Base-by-base conservation (phyloP, 2,329 filamentous ascomycete genomes). In the Ophiostoma ips region DNA sequence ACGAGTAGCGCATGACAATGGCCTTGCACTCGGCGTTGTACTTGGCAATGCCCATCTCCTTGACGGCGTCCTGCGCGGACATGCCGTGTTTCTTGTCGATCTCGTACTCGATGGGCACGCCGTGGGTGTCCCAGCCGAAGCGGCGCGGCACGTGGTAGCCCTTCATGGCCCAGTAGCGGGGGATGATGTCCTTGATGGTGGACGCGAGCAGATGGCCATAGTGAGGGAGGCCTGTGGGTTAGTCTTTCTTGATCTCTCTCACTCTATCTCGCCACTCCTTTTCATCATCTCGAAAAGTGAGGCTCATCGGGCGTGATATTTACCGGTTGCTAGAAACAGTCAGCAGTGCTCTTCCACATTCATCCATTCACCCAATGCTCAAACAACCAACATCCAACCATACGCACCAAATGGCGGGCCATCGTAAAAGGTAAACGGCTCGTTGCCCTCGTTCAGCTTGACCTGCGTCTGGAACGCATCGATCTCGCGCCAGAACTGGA, bases 151-250 rank as follows among this genome's bases (percentile, higher is more conserved):
- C 89, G 69, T 94, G 84, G 63, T 82, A 86, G 15, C 90, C 90
- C 55, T 58, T 58, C 53, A 56, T 56, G 48, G 88, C 88, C 87
- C 89, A 95, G 67, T 95, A 96, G 58, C 90, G 75, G 9, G 90
- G 88, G 57, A 96, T 94, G 53, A 95, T 92, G 65, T 95, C 90
- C 68, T 96, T 95, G 70, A 95, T 95, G 46, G 89, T 95, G 18
- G 87, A 94, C 35, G 90, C 85, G 57, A 94, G 74, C 49, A 94
- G 70, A 67, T 94, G 87, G 54, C 75, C 75, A 53, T 75, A 83
- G 58, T 83, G 79, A 16, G 63, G 63, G 31, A 64, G 58, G 36
- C 55, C 63, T 61, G 24, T 56, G 18, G 24, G 49, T 53, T 36
- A 56, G 51, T 31, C 13, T 45, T 12, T 5, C 13, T 37, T 12